These are phyloP conservation scores for Fraxinus paxiana DNA, from an alignment of 305 asterid genomes.

Conservation along the genomic window DNA sequence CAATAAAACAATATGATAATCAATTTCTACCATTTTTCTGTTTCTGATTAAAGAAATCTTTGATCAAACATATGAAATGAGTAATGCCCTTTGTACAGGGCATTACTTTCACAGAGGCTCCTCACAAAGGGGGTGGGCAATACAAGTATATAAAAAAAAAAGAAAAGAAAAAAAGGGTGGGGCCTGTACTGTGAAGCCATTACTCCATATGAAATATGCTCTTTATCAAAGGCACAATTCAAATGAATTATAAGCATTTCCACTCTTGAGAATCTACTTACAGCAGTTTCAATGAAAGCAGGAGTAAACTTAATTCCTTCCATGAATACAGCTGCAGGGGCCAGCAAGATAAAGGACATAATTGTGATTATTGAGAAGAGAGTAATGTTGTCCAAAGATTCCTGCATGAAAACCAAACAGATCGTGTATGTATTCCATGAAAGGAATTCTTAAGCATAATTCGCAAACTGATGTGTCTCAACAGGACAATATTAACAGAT, in stretches of 20 bases:
- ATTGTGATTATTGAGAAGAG: conserved; percentile 87
- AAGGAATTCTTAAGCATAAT: conserved; percentile 20
- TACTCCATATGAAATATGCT: not conserved
- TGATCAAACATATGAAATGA: not conserved
- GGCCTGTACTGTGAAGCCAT: too few relatives aligned
- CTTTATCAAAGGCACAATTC: not conserved
- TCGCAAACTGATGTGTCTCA: not conserved
- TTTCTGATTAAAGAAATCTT: not conserved
- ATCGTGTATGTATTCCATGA: not conserved
- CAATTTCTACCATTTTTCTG: not conserved
- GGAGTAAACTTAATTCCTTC: conserved; percentile 96
- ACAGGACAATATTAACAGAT: not conserved
- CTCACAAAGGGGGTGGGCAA: too few relatives aligned
- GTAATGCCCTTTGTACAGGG: too few relatives aligned
- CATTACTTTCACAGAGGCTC: too few relatives aligned
- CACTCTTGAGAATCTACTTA: conserved; percentile 37
- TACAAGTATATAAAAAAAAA: too few relatives aligned
- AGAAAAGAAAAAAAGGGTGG: too few relatives aligned
- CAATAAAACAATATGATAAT: conserved; percentile 3
- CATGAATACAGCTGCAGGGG: conserved; percentile 59
- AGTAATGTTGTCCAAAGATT: conserved; percentile 83
- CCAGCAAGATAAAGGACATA: conserved; percentile 85
- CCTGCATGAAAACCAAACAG: conserved; percentile 43
- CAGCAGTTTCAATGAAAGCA: conserved; percentile 65
- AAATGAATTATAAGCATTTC: conserved; percentile 12